A percentile compares a stretch with the other conserved stretches of the same genome.
Conservation (phyloP, 345 rosid species). For the Salix udensis region DNA sequence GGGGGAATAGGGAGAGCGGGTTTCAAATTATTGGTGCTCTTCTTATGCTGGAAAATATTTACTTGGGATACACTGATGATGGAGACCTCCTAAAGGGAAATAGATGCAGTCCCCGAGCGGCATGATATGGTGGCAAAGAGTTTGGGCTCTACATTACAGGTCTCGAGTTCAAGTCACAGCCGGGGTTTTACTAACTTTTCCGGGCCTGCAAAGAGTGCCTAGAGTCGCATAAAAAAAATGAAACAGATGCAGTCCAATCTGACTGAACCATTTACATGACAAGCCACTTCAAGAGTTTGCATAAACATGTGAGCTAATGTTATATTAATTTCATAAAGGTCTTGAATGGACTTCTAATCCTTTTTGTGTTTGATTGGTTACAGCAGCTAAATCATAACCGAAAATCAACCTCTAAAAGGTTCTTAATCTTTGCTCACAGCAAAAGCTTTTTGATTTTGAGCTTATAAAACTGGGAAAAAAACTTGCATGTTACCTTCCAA, state of each 20-base stretch:
- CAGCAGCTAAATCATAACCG: not conserved
- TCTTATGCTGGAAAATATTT: not conserved
- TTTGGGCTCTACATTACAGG: too few relatives aligned
- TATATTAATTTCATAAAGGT: not conserved
- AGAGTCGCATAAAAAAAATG: too few relatives aligned
- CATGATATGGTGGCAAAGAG: too few relatives aligned
- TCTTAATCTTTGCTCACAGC: slow-evolving; percentile 5
- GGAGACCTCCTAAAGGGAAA: not conserved
- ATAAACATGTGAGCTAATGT: not conserved
- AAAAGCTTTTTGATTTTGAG: not conserved
- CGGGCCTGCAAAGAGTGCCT: too few relatives aligned
- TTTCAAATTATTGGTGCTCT: not conserved
- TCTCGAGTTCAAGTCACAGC: too few relatives aligned
- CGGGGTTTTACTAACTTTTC: too few relatives aligned
- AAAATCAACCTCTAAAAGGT: not conserved
- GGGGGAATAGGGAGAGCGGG: not conserved
- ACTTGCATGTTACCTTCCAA: slow-evolving; percentile 11
- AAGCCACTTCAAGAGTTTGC: not conserved
- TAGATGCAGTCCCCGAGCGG: not conserved
- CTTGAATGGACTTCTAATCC: not conserved
- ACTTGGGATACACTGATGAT: not conserved
- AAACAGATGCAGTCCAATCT: not conserved
- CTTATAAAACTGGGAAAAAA: not conserved
- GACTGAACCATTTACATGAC: not conserved
- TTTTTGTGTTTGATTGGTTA: not conserved